Base-by-base conservation (phyloP, 371 early-diverging fungal species). In the Mortierella sp. region DNA sequence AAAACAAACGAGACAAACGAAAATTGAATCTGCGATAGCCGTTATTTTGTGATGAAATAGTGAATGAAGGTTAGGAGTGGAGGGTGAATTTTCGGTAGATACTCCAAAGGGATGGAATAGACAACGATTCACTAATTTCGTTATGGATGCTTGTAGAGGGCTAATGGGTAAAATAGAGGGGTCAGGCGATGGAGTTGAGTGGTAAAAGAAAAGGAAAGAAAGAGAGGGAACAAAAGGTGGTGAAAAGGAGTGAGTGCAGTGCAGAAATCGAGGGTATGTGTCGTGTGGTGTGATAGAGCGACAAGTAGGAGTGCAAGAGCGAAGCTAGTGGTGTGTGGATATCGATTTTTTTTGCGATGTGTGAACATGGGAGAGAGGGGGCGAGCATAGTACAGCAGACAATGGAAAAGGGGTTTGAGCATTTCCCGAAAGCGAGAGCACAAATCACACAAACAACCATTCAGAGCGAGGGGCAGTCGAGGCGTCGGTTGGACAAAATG, bases 21-120 rank as follows among this genome's bases (percentile, higher is more conserved):
- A 61, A 61, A 34, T 61, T 61, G 37, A 61, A 61, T 61, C 61
- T 61, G 39, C 61, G 61, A 61, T 31, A 3, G 29, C 5, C n/a
- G n/a, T n/a, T n/a, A n/a, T n/a, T 0, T 19, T 61, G 29, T 61
- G 34, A 16, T 31, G 39, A 9, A 22, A 31, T 34, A 34, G 1
- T 61, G 22, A 34, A 34, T 14, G 34, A 58, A 19, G 37, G 34
- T 31, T 9, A 37, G 61, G 31, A 19, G 37, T 19, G 34, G 2
- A 13, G 58, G 47, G n/a, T 19, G 19, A 22, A n/a, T 48, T 48
- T 8, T n/a, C n/a, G n/a, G n/a, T n/a, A n/a, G n/a, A n/a, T n/a
- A n/a, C n/a, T n/a, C n/a, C n/a, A n/a, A n/a, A n/a, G 3, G 19
- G n/a, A 48, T n/a, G 48, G 48, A 48, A n/a, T n/a, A n/a, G n/a